Evolutionary conservation across 2,329 filamentous ascomycete genomes (phyloP).

Genomic region (Parafenestella ontariensis): DNA sequence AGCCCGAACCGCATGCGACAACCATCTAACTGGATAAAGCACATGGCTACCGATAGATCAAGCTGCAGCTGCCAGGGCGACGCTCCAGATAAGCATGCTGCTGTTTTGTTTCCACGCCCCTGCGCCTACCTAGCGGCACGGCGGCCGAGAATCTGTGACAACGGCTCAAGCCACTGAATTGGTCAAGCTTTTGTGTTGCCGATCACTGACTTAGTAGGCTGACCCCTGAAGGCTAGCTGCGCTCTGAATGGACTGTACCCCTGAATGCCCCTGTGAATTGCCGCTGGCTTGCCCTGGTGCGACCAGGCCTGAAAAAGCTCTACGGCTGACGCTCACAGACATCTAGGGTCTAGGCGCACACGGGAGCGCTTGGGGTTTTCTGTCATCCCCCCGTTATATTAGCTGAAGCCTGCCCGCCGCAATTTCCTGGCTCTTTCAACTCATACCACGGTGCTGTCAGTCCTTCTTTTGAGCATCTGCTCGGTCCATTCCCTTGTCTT

Average conservation of each 20-base stretch:
- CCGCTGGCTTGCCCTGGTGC: constrained; percentile 22
- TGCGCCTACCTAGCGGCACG: constrained; percentile 17
- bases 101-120: constrained; percentile 17
- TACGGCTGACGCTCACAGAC: constrained; percentile 17
- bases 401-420: constrained; percentile 29
- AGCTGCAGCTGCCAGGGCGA: constrained; percentile 1
- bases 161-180: constrained; percentile 21
- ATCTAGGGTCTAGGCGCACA: constrained; percentile 19
- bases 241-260: constrained; percentile 21
- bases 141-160: constrained; percentile 37
- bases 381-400: constrained; percentile 35
- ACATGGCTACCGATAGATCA: constrained; percentile 4
- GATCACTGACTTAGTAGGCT: constrained; percentile 24
- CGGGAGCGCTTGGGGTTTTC: constrained; percentile 10
- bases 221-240: constrained; percentile 13
- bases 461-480: constrained; percentile 52
- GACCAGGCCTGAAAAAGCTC: constrained; percentile 33
- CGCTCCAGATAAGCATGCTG: neutral
- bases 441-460: constrained; percentile 43
- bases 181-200: constrained; percentile 37
- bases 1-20: neutral
- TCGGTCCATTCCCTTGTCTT: constrained; percentile 49
- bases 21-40: constrained; percentile 7
- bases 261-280: neutral
- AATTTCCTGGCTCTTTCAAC: constrained; percentile 29